Percentiles rank a stretch among this genome's conserved stretches.
Conservation (phyloP, 2,329 filamentous ascomycete genomes). For the Pseudocercospora fijiensis region DNA sequence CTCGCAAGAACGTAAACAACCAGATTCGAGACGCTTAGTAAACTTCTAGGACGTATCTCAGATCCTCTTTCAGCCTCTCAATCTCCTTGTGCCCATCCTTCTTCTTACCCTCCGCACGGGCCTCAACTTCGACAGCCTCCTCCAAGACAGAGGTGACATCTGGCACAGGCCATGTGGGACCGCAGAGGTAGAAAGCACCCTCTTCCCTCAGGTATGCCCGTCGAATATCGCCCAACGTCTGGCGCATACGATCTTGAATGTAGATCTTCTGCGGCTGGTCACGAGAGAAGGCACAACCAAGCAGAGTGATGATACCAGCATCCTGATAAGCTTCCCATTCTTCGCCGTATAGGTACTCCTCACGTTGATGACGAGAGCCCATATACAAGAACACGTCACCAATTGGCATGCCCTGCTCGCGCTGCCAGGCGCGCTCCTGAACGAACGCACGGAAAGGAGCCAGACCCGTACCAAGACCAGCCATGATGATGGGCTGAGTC, state of each 20-base stretch:
- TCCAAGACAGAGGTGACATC: constrained; percentile 92
- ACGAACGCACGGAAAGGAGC: constrained; percentile 99
- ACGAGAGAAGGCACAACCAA: constrained; percentile 91
- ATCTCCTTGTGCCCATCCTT: constrained; percentile 66
- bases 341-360: constrained; percentile 98
- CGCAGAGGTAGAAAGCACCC: constrained; percentile 94
- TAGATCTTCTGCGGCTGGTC: constrained; percentile 99
- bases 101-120: constrained; percentile 52
- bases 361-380: constrained; percentile 92
- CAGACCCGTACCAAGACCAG: constrained; percentile 93
- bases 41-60: constrained; percentile 92
- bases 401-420: constrained; percentile 93
- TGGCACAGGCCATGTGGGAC: constrained; percentile 96
- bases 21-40: constrained; percentile 56
- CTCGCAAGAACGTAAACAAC: background rate
- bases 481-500: constrained; percentile 96
- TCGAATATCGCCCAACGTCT: constrained; percentile 78
- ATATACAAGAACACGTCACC: constrained; percentile 93
- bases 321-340: constrained; percentile 99
- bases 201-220: constrained; percentile 83
- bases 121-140: constrained; percentile 82
- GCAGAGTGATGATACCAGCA: constrained; percentile 88
- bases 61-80: constrained; percentile 92
- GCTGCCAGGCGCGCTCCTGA: constrained; percentile 96
- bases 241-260: constrained; percentile 96